Conservation (phyloP, 768 basidiomycete species). For the Naganishia vaughanmartiniae region DNA sequence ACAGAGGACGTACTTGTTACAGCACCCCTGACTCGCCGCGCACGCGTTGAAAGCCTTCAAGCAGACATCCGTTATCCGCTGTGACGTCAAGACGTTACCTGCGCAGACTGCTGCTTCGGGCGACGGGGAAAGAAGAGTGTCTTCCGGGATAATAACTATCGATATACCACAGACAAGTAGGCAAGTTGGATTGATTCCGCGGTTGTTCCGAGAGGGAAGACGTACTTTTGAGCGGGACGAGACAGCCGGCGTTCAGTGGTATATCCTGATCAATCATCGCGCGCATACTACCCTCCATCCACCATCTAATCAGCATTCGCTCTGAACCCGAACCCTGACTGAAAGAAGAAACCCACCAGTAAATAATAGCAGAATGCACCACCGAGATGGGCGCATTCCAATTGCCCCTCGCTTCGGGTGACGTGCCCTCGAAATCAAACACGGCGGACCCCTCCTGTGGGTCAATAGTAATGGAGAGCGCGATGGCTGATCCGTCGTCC, state of each 20-base stretch:
- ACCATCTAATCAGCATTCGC: background rate
- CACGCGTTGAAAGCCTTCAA: conserved; percentile 43
- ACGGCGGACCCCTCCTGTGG: conserved; percentile 70
- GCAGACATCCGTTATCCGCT: conserved; percentile 46
- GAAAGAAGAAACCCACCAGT: conserved; percentile 35
- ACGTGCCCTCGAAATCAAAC: conserved; percentile 67
- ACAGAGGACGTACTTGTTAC: conserved; percentile 26
- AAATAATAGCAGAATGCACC: conserved; percentile 43
- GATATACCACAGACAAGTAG: background rate
- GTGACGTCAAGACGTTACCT: conserved; percentile 43
- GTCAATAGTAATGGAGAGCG: conserved; percentile 72
- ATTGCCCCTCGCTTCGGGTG: conserved; percentile 52
- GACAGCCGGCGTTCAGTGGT: conserved; percentile 88
- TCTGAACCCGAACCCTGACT: conserved; percentile 23
- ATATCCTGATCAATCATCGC: conserved; percentile 60
- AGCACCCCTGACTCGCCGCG: conserved; percentile 44
- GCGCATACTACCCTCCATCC: conserved; percentile 11
- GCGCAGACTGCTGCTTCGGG: conserved; percentile 38
- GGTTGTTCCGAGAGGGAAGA: background rate
- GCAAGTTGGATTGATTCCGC: background rate
- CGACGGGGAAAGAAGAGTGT: conserved; percentile 38
- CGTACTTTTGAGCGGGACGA: conserved; percentile 64
- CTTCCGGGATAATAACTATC: conserved; percentile 36
- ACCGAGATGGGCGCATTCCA: conserved; percentile 59
- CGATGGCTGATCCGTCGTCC: conserved; percentile 47